These are phyloP conservation scores for Pythium dissimile DNA, from an alignment of 352 stramenopile species.

Conservation along the genomic window DNA sequence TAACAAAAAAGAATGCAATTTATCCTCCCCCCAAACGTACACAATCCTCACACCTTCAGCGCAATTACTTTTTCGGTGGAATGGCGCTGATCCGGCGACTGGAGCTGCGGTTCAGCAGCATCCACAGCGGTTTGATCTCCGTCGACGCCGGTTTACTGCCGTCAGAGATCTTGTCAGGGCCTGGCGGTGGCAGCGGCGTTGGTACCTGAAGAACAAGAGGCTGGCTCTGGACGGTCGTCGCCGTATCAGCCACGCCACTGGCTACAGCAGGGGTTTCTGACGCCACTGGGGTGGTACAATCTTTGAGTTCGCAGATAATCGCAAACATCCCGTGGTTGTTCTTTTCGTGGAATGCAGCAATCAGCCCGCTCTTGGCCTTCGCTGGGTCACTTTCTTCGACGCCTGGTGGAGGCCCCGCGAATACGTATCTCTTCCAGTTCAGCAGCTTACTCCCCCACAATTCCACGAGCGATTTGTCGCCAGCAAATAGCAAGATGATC, in stretches of 20 bases:
- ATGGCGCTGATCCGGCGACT: conserved; percentile 22
- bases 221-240: neutral
- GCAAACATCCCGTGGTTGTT: conserved; percentile 22
- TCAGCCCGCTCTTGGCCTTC: conserved; percentile 25
- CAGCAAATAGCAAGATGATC: conserved; percentile 45
- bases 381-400: conserved; percentile 17
- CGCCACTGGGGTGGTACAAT: neutral
- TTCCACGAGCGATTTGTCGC: conserved; percentile 44
- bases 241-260: neutral
- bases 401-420: conserved; percentile 17
- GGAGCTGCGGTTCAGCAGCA: conserved; percentile 11
- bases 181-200: neutral
- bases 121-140: conserved; percentile 20
- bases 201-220: neutral
- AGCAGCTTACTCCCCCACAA: conserved; percentile 49
- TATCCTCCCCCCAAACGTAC: too few species aligned
- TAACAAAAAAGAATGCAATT: neutral
- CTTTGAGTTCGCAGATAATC: conserved; percentile 7
- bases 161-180: neutral
- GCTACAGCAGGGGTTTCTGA: neutral
- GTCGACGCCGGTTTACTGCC: neutral
- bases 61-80: conserved; percentile 8
- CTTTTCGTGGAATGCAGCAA: conserved; percentile 30
- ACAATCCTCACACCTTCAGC: neutral
- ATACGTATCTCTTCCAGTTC: conserved; percentile 76